Evolutionary conservation across 192 early-diverging fungal species (phyloP), one percentile per base, ranked within the genome.

Genomic region (Entomortierella parvispora): DNA sequence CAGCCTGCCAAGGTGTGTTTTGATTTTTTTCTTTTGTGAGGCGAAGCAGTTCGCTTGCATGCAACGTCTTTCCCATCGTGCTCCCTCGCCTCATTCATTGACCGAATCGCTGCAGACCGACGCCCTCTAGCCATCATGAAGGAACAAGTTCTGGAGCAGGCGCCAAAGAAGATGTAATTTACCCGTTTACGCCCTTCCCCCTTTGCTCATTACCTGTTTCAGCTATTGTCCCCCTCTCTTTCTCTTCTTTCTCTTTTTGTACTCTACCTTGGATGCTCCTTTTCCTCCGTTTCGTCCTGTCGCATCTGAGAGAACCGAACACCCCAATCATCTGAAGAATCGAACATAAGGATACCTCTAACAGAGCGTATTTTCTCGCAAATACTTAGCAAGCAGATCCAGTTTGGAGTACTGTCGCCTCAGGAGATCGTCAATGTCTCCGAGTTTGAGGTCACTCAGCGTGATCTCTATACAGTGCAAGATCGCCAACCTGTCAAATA

Each of bases 351-450:
- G n/a, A n/a, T n/a, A n/a, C n/a, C n/a, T n/a, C n/a, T n/a, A n/a
- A n/a, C n/a, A n/a, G n/a, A n/a, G n/a, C n/a, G n/a, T n/a, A n/a
- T n/a, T n/a, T n/a, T n/a, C n/a, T n/a, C n/a, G n/a, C n/a, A n/a
- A n/a, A n/a, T n/a, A n/a, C n/a, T n/a, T 84, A 95, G 93, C 68
- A 95, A 95, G 61, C 87, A 92, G 64, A 95, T 99, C 66, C 92
- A 97, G 80, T 99, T 99, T 84, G 95, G 97, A 55, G 93, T 97
- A 14, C 89, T 97, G 26, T 95, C 95, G 56, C 89, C 91, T 18
- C 90, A 92, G 65, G 93, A 95, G 47, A 93, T 96, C 65, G 91
- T 93, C 70, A 93, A 94, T 79, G 87, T 92, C 28, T 87, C 95
- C 12, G 95, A 97, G 58, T 84, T 98, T 40, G 96, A 96, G 77